A percentile compares a stretch with the other conserved stretches of the same genome.
Evolutionary conservation across 2,329 filamentous ascomycete genomes (phyloP).

Genomic region (Xylaria sp.): DNA sequence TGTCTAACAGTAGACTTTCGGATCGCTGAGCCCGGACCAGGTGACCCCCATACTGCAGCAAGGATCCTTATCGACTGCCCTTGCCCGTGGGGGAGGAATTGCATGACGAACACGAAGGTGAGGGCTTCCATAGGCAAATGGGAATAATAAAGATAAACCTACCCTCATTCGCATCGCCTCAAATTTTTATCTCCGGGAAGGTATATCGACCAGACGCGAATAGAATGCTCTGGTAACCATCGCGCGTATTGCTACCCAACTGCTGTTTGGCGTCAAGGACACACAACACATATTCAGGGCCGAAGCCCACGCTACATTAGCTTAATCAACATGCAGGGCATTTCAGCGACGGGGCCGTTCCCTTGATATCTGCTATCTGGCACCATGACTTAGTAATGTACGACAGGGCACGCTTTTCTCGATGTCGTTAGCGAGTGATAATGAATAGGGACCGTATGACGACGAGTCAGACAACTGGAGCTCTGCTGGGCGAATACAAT

Average conservation of each 20-base stretch:
- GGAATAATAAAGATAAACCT: neutral
- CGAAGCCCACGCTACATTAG: conserved; percentile 7
- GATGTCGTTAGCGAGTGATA: neutral
- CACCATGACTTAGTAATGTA: conserved; percentile 8
- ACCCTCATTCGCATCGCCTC: neutral
- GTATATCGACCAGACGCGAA: neutral
- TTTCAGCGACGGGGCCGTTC: conserved; percentile 20
- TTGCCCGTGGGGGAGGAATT: conserved; percentile 28
- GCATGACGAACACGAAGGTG: conserved; percentile 11
- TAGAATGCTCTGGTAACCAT: neutral
- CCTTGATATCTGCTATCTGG: conserved; percentile 25
- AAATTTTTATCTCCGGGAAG: neutral
- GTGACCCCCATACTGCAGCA: conserved; percentile 35
- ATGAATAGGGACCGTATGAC: neutral
- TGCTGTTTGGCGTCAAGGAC: conserved; percentile 3
- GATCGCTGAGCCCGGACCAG: conserved; percentile 8
- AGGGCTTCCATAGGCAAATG: neutral
- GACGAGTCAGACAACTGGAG: neutral
- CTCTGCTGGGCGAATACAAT: neutral
- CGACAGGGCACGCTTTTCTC: neutral
- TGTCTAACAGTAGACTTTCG: conserved; percentile 16
- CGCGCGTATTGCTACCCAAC: neutral
- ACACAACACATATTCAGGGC: neutral
- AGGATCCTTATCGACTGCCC: conserved; percentile 28
- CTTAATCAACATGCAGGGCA: conserved; percentile 8